These are phyloP conservation scores for Pseudogymnoascus sp. DNA, from an alignment of 2,329 filamentous ascomycete species.

Conservation along the genomic window DNA sequence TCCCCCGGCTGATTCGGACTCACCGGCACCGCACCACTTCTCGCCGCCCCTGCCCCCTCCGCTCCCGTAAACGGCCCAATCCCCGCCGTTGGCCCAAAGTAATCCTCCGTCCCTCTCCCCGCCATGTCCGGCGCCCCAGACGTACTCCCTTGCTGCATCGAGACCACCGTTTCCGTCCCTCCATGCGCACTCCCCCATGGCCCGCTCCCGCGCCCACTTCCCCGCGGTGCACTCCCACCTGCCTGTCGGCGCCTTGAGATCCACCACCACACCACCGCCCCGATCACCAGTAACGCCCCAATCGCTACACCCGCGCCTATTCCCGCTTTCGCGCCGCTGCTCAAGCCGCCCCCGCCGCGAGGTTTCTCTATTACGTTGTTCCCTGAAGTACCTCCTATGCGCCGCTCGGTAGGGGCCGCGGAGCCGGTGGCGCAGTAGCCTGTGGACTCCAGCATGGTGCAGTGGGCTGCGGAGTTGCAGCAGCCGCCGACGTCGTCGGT, in stretches of 20 bases:
- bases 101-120: conserved; percentile 18
- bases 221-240: conserved; percentile 17
- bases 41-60: neutral
- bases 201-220: conserved; percentile 19
- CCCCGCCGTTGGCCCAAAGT: conserved; percentile 34
- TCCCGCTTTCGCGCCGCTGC: conserved; percentile 48
- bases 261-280: conserved; percentile 42
- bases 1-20: neutral
- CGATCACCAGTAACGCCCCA: conserved; percentile 39
- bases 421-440: conserved; percentile 38
- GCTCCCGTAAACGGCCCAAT: conserved; percentile 37
- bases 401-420: conserved; percentile 20
- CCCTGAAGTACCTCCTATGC: conserved; percentile 29
- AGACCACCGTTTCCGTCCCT: conserved; percentile 12
- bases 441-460: conserved; percentile 34
- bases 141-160: conserved; percentile 13
- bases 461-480: conserved; percentile 41
- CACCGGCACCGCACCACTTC: neutral
- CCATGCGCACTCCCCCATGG: conserved; percentile 14
- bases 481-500: conserved; percentile 40
- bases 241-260: conserved; percentile 34
- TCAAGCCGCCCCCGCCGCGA: conserved; percentile 29
- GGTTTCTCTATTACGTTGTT: conserved; percentile 24
- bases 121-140: neutral
- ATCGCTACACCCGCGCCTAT: conserved; percentile 50